Conservation (phyloP, 2,329 filamentous ascomycete species). For the Penicillium brasilianum region DNA sequence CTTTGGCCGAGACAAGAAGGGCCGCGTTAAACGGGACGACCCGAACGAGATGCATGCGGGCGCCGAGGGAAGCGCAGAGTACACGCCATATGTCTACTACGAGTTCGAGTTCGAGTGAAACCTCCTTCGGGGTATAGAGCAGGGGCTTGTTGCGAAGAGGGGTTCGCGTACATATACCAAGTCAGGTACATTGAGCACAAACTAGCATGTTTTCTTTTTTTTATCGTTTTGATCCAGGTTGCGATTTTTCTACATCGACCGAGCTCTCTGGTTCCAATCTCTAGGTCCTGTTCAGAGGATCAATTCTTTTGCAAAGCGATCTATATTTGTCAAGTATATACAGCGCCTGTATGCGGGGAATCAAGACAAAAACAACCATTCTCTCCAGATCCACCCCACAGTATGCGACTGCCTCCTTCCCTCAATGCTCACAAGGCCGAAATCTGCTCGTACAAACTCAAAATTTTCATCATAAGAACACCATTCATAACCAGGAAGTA, state of each 20-base stretch:
- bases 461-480: background rate
- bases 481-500: background rate
- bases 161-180: conserved; percentile 33
- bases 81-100: conserved; percentile 97
- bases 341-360: conserved; percentile 21
- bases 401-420: conserved; percentile 14
- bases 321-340: conserved; percentile 26
- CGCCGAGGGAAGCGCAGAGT: conserved; percentile 72
- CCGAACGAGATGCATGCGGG: conserved; percentile 84
- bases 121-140: background rate
- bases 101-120: conserved; percentile 76
- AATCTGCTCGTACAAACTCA: background rate
- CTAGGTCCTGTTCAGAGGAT: background rate
- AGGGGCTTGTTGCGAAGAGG: background rate
- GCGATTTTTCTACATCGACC: background rate
- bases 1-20: conserved; percentile 91
- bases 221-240: background rate
- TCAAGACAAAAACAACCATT: conserved; percentile 9
- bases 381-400: conserved; percentile 18
- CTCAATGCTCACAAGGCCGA: background rate
- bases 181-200: conserved; percentile 28
- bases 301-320: conserved; percentile 17
- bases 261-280: background rate
- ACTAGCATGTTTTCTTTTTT: conserved; percentile 21
- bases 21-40: conserved; percentile 88